Base-by-base conservation (phyloP, 1,284 basidiomycete species). In the Melampsora abietis-canadensis region DNA sequence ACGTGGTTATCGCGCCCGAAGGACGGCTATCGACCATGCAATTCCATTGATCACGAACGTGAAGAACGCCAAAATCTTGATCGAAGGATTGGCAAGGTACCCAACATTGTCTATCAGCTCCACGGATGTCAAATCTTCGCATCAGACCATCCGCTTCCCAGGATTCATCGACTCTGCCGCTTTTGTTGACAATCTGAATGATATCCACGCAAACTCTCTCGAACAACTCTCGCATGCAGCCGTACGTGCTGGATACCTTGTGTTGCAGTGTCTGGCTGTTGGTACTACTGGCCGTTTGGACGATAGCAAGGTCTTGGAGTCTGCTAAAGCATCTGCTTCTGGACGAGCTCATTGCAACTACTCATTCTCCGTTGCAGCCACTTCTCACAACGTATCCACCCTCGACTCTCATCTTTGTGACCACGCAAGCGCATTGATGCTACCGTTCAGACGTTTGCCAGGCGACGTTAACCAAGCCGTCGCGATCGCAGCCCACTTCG, bases 1-100 rank as follows among this genome's bases (percentile, higher is more conserved):
- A 82, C 95, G 96, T 83, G 96, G 95, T 14, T 98, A 98, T 83
- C 88, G 89, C 77, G 95, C 94, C 40, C 91, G 96, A 82, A 91
- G 95, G 78, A 94, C 98, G 91, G 95, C 96, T n/a, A 95, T 99
- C 77, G 95, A 99, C 84, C 97, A 95, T 80, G 94, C 94, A 44
- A 90, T 98, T 48, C 95, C 96, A 0, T 86, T 98, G 69, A 94
- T 98, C 82, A 98, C 95, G 76, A 98, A 99, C 82, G 91, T 98
- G 84, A 98, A 99, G 86, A 94, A 94, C 81, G 96, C 96, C 77
- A 98, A 98, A 84, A 87, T 99, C 80, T 88, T 98, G 66, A 91
- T 93, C 51, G 94, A 98, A 83, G 96, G 95, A 2, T 87, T 98
- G 76, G 90, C 97, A 76, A 88, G 93, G 78, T 92, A 88, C 82